A percentile compares a stretch with the other conserved stretches of the same genome.
Conservation (phyloP, 768 basidiomycete genomes). For the Rhizopogon rudus region DNA sequence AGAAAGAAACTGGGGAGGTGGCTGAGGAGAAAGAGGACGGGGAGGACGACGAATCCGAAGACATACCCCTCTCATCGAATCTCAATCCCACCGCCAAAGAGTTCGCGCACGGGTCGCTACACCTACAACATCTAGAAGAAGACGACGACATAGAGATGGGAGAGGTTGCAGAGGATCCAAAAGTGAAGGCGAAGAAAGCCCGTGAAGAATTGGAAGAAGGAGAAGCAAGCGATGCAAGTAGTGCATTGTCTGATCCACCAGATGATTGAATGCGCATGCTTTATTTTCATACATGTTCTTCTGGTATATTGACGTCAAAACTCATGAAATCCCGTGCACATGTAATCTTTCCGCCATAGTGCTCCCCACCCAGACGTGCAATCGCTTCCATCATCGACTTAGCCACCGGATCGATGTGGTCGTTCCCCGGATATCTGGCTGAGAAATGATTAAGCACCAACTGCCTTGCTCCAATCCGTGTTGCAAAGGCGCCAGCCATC, state of each 20-base stretch:
- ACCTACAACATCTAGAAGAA: conserved; percentile 22
- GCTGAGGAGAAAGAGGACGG: conserved; percentile 32
- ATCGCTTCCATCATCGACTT: conserved; percentile 61
- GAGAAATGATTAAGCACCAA: conserved; percentile 87
- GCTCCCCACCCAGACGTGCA: conserved; percentile 44
- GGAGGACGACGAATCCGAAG: conserved; percentile 30
- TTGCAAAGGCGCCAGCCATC: conserved; percentile 83
- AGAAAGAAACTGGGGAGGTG: conserved; percentile 39
- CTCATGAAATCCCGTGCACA: conserved; percentile 79
- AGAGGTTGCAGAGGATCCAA: conserved; percentile 75
- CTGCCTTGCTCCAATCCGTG: conserved; percentile 50
- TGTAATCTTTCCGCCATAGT: conserved; percentile 51
- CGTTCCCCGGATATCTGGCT: conserved; percentile 68
- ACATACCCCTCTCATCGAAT: conserved; percentile 19
- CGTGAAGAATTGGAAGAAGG: conserved; percentile 82
- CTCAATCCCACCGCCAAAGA: conserved; percentile 29
- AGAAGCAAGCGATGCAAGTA: conserved; percentile 79
- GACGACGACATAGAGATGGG: conserved; percentile 88
- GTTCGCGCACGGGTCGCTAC: conserved; percentile 24
- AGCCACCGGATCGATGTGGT: conserved; percentile 44
- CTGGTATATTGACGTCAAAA: conserved; percentile 45
- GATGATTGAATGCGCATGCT: conserved; percentile 36
- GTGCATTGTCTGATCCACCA: conserved; percentile 72
- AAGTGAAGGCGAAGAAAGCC: conserved; percentile 38
- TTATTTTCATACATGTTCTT: conserved; percentile 9